Evolutionary conservation across 1,284 basidiomycete genomes (phyloP).

Genomic region (Boletellus deceptivus): DNA sequence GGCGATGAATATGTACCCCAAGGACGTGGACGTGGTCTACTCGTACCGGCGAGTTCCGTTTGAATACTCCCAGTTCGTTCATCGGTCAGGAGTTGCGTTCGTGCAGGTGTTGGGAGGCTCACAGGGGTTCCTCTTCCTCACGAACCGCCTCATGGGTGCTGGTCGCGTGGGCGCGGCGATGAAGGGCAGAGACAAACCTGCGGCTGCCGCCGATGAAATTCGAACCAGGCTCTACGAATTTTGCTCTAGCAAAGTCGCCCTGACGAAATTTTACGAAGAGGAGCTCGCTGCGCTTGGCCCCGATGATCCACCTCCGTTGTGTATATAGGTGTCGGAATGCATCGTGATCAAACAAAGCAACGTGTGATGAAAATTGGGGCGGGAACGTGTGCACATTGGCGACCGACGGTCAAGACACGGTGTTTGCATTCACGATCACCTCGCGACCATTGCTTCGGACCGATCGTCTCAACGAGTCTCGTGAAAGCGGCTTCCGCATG

Average conservation of each 20-base stretch:
- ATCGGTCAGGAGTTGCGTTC: slow-evolving; percentile 83
- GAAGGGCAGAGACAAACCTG: slow-evolving; percentile 51
- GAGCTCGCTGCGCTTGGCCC: slow-evolving; percentile 52
- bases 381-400: slow-evolving; percentile 8
- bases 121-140: slow-evolving; percentile 83
- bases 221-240: slow-evolving; percentile 61
- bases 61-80: slow-evolving; percentile 85
- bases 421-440: slow-evolving; percentile 67
- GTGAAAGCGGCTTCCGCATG: slow-evolving; percentile 81
- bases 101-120: slow-evolving; percentile 80
- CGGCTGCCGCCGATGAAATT: slow-evolving; percentile 56
- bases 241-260: slow-evolving; percentile 55
- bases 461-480: slow-evolving; percentile 62
- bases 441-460: slow-evolving; percentile 70
- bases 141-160: slow-evolving; percentile 77
- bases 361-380: slow-evolving; percentile 7
- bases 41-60: slow-evolving; percentile 80
- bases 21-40: slow-evolving; percentile 82
- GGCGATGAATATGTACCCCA: slow-evolving; percentile 72
- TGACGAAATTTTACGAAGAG: slow-evolving; percentile 72
- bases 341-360: slow-evolving; percentile 7
- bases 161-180: slow-evolving; percentile 56
- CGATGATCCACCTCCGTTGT: slow-evolving; percentile 65
- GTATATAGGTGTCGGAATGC: slow-evolving; percentile 32
- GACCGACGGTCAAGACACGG: slow-evolving; percentile 50